Evolutionary conservation across 257 asterid genomes (phyloP), one percentile per base, ranked within the genome.

Genomic region (Solanum phureja): DNA sequence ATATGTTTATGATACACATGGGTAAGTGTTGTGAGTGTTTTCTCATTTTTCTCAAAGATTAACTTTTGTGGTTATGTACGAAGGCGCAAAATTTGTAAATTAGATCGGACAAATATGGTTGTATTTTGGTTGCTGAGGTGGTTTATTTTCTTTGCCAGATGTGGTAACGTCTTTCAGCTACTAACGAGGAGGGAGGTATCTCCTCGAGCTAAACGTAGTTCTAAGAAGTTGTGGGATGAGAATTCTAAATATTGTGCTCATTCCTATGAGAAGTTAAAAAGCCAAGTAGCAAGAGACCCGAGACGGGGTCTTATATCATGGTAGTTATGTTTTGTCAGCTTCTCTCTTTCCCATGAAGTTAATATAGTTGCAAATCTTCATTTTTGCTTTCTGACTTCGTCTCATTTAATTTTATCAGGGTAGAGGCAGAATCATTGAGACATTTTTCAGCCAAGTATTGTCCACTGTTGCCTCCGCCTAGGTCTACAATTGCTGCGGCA

Each of bases 401-500:
- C 60, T 35, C 31, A 85, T 85, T 83, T 66, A 52, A 52, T 60
- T 72, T 87, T 87, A 88, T 84, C 92, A 97, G 99, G 99, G 98
- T 88, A 74, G 99, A 97, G 94, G 95, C 98, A 27, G 95, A 93
- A 89, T 97, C 99, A 38, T 87, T 97, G 87, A 94, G 91, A 35
- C 95, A 95, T 92, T 91, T 97, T 91, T 90, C 94, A 84, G 98
- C 99, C 83, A 93, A 93, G 83, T 97, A 97, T 88, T 95, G 99
- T 88, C 96, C 99, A 74, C 90, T 97, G 33, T 83, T 91, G 56
- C 99, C 98, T 89, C 98, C 99, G 79, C 99, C 99, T 9, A 94
- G 98, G 93, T 97, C 99, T 49, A 97, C 99, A 83, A 97, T 97
- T 86, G 99, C 99, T 21, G 99, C 98, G 37, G 98, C 99, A 35